Base-by-base conservation (phyloP, 345 rosid species). In the Euphorbia pulcherrima region DNA sequence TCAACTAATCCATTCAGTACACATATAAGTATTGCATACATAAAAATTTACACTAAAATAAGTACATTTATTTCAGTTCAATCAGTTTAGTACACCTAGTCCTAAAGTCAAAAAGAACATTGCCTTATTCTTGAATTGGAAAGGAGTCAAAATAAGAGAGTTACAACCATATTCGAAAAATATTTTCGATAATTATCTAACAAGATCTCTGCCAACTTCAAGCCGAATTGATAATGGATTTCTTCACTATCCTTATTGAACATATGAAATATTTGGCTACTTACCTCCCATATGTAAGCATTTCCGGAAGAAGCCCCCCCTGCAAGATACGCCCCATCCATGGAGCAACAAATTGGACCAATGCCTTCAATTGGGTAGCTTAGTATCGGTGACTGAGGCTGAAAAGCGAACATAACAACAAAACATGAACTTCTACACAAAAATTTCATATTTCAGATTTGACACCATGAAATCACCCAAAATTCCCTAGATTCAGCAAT, bases 221-320 rank as follows among this genome's bases (percentile, higher is more conserved):
- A 44, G 17, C 50, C 17, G 16, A 44, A 44, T 12, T 44, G 50
- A 14, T 44, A 44, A 11, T 44, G 17, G 2, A 44, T 10, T 50
- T 50, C 7, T 47, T 11, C 39, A 9, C 10, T 39, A 26, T 17
- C 39, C 17, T 37, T 14, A 27, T 5, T 35, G 8, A 37, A 20
- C 40, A 55, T 4, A 65, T 28, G 27, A 44, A 63, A 13, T 2
- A 53, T 2, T 55, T 54, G 24, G 44, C 20, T 29, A 70, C 75
- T 64, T 47, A 84, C 88, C 84, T 82, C 84, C 88, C 88, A 84
- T 0, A 84, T 55, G 74, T 82, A 80, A 64, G 71, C 84, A 70
- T 82, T 82, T 75, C 88, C 88, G 9, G 88, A 80, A 44, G 73
- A 48, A 28, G 84, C 57, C 16, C 84, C 88, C 10, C 82, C 85